A percentile compares a stretch with the other conserved stretches of the same genome.
Evolutionary conservation across 139 green algal genomes (phyloP).

Genomic region (Klebsormidium nitens): DNA sequence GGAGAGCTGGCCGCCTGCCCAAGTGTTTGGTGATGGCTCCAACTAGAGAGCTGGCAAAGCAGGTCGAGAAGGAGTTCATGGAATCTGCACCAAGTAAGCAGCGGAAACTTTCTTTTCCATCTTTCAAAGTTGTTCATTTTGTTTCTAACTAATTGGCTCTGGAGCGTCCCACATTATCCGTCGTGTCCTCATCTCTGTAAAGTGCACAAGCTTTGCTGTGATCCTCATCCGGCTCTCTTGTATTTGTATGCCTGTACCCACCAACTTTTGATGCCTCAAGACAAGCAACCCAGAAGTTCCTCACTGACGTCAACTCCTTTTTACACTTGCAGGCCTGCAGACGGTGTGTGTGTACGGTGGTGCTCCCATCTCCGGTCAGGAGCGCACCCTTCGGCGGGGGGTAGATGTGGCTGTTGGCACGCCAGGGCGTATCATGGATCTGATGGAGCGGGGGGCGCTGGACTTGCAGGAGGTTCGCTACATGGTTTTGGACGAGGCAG

Average conservation of each 20-base stretch:
- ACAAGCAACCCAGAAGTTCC: no score
- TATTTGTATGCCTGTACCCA: no score
- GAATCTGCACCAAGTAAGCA: not conserved
- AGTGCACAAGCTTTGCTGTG: no score
- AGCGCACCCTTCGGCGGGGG: constrained; percentile 53
- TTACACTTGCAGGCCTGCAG: no score
- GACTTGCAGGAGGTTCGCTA: constrained; percentile 68
- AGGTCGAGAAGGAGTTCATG: constrained; percentile 92
- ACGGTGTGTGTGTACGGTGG: constrained; percentile 86
- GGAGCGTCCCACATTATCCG: constrained; percentile 56
- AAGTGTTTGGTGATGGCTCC: constrained; percentile 85
- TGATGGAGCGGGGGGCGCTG: constrained; percentile 77
- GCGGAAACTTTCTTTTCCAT: not conserved
- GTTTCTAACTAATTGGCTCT: constrained; percentile 5
- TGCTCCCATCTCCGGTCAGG: constrained; percentile 53
- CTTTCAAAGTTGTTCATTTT: not conserved
- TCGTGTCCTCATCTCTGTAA: no score
- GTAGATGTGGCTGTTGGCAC: constrained; percentile 95
- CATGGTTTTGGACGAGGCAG: constrained; percentile 94
- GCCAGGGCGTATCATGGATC: constrained; percentile 91
- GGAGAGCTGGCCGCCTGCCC: constrained; percentile 48
- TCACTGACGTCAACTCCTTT: no score
- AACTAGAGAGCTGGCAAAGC: constrained; percentile 96
- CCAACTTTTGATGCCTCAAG: no score
- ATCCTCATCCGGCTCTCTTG: no score